A percentile compares a stretch with the other conserved stretches of the same genome.
phyloP scores from a whole-genome alignment of 306 rosid genomes.

The Mimosa bimucronata region DNA sequence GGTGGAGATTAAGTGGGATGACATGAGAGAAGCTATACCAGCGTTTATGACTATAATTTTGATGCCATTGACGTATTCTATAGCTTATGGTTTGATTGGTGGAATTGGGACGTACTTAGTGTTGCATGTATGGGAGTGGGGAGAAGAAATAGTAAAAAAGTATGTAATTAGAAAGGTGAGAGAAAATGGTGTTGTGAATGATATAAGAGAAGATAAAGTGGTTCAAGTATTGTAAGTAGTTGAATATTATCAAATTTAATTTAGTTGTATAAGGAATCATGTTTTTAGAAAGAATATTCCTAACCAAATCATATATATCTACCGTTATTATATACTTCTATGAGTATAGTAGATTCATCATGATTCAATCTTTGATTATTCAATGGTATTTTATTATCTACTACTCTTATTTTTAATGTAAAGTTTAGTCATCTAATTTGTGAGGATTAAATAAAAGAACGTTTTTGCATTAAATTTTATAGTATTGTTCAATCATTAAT shows the following conservation, averaged over 20 bases:
- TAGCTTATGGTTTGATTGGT: constrained; percentile 83
- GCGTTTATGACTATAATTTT: constrained; percentile 71
- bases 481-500: no score
- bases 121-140: constrained; percentile 73
- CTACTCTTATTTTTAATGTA: no score
- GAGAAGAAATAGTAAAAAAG: constrained; percentile 32
- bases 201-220: constrained; percentile 3
- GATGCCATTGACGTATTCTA: constrained; percentile 84
- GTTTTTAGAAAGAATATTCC: not conserved
- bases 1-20: constrained; percentile 83
- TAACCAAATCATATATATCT: not conserved
- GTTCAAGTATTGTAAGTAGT: constrained; percentile 10
- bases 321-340: not conserved
- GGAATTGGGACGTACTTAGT: constrained; percentile 71
- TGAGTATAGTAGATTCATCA: no score
- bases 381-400: no score
- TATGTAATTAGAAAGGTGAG: not conserved
- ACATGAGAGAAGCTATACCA: constrained; percentile 84
- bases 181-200: not conserved
- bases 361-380: no score
- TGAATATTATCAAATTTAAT: not conserved
- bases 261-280: not conserved
- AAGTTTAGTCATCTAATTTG: no score
- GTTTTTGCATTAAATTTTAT: no score
- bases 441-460: no score